Base-by-base conservation (phyloP, 1,139 yeast species). In the Taiozyma sp. region DNA sequence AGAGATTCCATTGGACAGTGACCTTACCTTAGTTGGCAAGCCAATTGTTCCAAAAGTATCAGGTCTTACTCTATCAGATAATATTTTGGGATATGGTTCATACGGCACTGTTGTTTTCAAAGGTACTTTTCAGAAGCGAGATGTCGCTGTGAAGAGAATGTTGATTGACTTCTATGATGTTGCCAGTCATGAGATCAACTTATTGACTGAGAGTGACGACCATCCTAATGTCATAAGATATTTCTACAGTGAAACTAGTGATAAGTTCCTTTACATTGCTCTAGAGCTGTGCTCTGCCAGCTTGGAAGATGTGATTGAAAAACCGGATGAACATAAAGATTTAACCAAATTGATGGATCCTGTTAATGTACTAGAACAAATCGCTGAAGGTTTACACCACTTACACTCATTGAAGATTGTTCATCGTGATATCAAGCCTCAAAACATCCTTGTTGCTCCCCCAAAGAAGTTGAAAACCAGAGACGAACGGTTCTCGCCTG, bases 61-160 rank as follows among this genome's bases (percentile, higher is more conserved):
- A 29, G 41, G 41, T 49, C 69, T 90, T 54, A 70, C 78, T 0
- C 81, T 92, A 2, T 81, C 95, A 0, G 87, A 87, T 57, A 81
- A 79, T 44, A 78, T 91, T 27, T 70, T 93, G 47, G 99, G 99
- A 1, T 90, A 89, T 65, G 99, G 99, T 1, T 90, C 97, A 1
- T 97, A 93, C 63, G 99, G 99, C 32, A 93, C 99, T 0, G 91
- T 92, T 29, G 99, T 93, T 1, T 90, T 83, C 66, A 82, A 87
- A 64, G 99, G 99, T 1, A 79, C 82, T 4, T 93, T 92, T 70
- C 97, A 92, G 62, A 86, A 83, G 60, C 77, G 99, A 48, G 96
- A 96, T 2, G 99, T 95, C 10, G 99, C 99, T 0, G 96, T 93
- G 4, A 95, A 93, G 66, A 73, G 99, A 59, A 89, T 93, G 96